Evolutionary conservation across 2,329 filamentous ascomycete species (phyloP).

Genomic region (Tolypocladium tropicale): DNA sequence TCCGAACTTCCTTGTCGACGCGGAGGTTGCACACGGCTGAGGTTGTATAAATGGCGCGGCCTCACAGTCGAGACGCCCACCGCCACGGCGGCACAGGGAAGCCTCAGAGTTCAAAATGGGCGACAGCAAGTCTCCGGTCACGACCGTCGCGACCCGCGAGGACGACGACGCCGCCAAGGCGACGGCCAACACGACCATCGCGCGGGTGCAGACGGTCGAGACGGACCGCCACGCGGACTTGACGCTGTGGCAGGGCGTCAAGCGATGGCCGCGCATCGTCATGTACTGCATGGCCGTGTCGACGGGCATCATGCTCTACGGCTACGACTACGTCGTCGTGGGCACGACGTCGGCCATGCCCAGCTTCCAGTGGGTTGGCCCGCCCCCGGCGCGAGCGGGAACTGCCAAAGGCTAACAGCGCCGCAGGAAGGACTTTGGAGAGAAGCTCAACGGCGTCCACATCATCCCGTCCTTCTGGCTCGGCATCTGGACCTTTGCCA

Average conservation of each 20-base stretch:
- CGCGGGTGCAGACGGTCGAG: background rate
- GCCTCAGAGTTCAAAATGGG: background rate
- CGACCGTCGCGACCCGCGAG: background rate
- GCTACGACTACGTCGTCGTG: conserved; percentile 18
- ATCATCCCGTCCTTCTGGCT: conserved; percentile 33
- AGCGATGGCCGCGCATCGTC: conserved; percentile 13
- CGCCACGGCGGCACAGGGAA: background rate
- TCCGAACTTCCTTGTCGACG: background rate
- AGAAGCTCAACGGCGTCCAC: conserved; percentile 14
- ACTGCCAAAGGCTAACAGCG: background rate
- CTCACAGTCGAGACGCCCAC: background rate
- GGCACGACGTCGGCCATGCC: conserved; percentile 21
- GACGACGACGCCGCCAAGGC: background rate
- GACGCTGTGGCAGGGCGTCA: conserved; percentile 11
- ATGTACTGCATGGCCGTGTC: conserved; percentile 14
- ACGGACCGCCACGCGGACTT: background rate
- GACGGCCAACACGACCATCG: background rate
- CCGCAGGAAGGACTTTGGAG: conserved; percentile 21
- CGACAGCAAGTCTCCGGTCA: background rate
- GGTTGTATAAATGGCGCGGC: background rate
- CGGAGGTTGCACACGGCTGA: background rate
- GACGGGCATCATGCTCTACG: conserved; percentile 15
- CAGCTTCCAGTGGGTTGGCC: conserved; percentile 13
- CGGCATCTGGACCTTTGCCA: conserved; percentile 30
- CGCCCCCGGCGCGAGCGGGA: too few relatives aligned